A percentile compares a stretch with the other conserved stretches of the same genome.
Evolutionary conservation across 371 early-diverging fungal species (phyloP).

Genomic region (Dinochytrium kinnereticum): DNA sequence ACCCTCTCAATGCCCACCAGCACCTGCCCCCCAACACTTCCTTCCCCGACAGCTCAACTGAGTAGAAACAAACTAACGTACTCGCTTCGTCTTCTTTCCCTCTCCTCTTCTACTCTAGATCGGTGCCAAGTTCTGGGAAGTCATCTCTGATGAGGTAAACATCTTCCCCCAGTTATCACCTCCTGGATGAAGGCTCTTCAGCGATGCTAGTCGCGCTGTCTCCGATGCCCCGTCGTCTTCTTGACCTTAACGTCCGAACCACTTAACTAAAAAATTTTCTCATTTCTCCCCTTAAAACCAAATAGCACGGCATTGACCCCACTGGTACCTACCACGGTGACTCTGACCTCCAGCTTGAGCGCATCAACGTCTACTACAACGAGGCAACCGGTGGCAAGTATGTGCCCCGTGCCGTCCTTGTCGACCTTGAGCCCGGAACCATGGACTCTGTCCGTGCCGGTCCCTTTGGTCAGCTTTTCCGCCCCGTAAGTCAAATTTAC

Average conservation of each 20-base stretch:
- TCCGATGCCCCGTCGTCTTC: background rate
- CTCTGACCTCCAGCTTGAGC: constrained; percentile 93
- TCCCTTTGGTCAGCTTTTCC: constrained; percentile 68
- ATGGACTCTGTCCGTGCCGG: constrained; percentile 89
- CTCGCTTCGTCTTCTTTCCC: constrained; percentile 1
- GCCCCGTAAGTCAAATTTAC: constrained; percentile 58
- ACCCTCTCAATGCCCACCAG: too few relatives aligned
- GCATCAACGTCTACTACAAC: constrained; percentile 98
- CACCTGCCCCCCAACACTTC: background rate
- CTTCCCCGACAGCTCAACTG: background rate
- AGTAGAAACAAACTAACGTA: background rate
- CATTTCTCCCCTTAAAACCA: constrained; percentile 34
- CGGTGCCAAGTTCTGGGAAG: constrained; percentile 83
- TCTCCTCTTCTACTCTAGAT: constrained; percentile 55
- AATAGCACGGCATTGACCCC: constrained; percentile 70
- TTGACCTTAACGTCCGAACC: background rate
- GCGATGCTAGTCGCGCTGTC: constrained; percentile 1
- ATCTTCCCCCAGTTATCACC: background rate
- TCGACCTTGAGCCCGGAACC: constrained; percentile 99
- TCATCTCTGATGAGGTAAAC: constrained; percentile 74
- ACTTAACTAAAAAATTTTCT: constrained; percentile 5
- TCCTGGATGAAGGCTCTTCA: constrained; percentile 38
- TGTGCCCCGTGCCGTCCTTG: constrained; percentile 95
- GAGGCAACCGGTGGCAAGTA: constrained; percentile 71
- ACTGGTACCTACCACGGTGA: constrained; percentile 71